Conservation (phyloP, 2,329 filamentous ascomycete genomes). For the Fusarium irregulare region DNA sequence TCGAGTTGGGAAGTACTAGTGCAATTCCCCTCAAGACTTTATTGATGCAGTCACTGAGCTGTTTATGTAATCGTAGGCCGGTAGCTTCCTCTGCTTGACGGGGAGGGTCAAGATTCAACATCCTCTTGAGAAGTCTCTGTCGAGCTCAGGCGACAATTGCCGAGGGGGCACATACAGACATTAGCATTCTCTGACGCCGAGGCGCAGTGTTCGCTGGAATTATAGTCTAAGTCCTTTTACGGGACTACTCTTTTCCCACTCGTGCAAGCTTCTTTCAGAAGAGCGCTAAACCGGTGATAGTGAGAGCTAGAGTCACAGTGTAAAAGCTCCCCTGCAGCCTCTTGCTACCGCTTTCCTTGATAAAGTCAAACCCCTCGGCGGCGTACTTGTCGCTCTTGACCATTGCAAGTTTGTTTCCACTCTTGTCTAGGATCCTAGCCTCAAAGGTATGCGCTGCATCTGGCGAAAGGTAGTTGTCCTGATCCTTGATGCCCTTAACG, state of each 20-base stretch:
- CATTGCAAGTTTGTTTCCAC: neutral
- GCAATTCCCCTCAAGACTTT: neutral
- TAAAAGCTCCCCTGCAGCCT: fast-evolving
- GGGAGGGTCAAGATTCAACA: neutral
- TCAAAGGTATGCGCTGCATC: neutral
- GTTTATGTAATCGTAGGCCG: neutral
- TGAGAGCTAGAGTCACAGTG: neutral
- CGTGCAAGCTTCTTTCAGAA: neutral
- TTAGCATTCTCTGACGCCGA: neutral
- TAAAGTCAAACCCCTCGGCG: neutral
- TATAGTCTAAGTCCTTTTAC: neutral
- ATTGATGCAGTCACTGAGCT: neutral
- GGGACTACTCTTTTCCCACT: no score
- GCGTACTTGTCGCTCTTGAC: neutral
- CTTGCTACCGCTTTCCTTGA: neutral
- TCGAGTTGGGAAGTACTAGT: neutral
- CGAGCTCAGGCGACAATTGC: neutral
- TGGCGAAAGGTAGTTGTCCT: neutral
- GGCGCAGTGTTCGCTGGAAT: neutral
- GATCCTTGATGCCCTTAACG: neutral
- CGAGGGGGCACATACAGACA: fast-evolving
- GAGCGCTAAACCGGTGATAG: neutral
- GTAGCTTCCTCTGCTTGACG: neutral
- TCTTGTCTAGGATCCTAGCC: neutral
- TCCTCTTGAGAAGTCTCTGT: neutral